A percentile compares a stretch with the other conserved stretches of the same genome.
phyloP scores from a whole-genome alignment of 1,284 basidiomycete genomes.

The Melampsora allii-populina region DNA sequence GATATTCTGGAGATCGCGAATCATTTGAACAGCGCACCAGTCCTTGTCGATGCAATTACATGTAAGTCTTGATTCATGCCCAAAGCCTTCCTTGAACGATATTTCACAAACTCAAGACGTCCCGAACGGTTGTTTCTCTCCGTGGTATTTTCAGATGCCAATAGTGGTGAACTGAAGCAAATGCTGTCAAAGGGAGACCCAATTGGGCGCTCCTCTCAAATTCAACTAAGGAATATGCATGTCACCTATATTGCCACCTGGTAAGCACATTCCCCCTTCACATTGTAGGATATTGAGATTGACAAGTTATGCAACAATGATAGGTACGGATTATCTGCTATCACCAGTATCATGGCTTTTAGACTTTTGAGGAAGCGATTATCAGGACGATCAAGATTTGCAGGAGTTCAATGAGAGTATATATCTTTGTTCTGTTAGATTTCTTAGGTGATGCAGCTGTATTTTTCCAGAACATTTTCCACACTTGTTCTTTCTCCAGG shows the following conservation, averaged over 20 bases:
- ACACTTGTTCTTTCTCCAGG: too few species aligned
- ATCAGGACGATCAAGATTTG: conserved; percentile 20
- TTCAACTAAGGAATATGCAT: conserved; percentile 92
- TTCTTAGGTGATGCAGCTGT: too few species aligned
- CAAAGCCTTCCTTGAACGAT: conserved; percentile 45
- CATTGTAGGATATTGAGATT: too few species aligned
- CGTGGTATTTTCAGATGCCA: conserved; percentile 47
- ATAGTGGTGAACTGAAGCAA: conserved; percentile 61
- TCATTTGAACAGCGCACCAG: conserved; percentile 66
- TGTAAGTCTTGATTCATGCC: conserved; percentile 58
- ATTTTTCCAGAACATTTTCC: too few species aligned
- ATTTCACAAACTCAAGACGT: background rate
- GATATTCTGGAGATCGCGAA: conserved; percentile 78
- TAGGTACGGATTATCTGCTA: conserved; percentile 39
- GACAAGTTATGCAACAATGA: background rate
- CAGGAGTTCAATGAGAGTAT: conserved; percentile 4
- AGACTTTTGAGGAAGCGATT: conserved; percentile 21
- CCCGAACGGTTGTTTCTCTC: conserved; percentile 1
- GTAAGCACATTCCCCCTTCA: conserved; percentile 55
- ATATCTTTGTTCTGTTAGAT: background rate
- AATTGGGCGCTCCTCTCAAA: conserved; percentile 74
- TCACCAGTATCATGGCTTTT: conserved; percentile 30
- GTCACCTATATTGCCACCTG: conserved; percentile 94
- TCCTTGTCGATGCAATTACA: conserved; percentile 80
- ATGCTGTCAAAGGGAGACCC: conserved; percentile 72